These are phyloP conservation scores for Zea luxurians DNA, from an alignment of 176 grass and related monocot genomes.

Conservation along the genomic window DNA sequence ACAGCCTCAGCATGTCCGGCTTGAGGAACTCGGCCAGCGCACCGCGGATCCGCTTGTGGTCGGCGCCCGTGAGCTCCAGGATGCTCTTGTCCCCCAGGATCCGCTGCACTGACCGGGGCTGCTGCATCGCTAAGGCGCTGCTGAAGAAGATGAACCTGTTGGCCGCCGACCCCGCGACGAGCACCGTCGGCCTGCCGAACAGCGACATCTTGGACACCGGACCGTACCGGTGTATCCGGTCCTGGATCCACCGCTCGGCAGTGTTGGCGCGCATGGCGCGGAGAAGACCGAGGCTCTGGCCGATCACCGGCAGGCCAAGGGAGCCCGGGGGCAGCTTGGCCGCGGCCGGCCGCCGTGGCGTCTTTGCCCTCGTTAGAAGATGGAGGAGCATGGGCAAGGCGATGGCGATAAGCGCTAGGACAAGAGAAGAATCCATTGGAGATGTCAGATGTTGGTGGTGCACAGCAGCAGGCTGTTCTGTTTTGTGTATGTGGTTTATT, in stretches of 20 bases:
- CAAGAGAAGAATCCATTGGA: slow-evolving; percentile 32
- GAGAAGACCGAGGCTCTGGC: slow-evolving; percentile 53
- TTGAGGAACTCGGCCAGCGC: slow-evolving; percentile 49
- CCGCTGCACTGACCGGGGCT: slow-evolving; percentile 35
- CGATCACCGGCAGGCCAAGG: slow-evolving; percentile 48
- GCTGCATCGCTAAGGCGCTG: slow-evolving; percentile 22
- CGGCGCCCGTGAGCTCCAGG: slow-evolving; percentile 37
- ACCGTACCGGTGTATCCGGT: slow-evolving; percentile 40
- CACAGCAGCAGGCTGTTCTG: no score
- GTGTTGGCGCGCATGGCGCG: slow-evolving; percentile 50
- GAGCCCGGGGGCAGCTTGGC: slow-evolving; percentile 45
- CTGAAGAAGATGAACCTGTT: slow-evolving; percentile 57
- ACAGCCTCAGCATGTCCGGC: slow-evolving; percentile 52
- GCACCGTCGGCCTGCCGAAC: slow-evolving; percentile 47
- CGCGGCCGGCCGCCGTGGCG: background rate
- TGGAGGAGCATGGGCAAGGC: slow-evolving; percentile 20
- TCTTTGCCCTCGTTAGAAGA: background rate
- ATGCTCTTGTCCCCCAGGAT: slow-evolving; percentile 44
- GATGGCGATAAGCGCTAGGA: background rate
- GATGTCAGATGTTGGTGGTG: background rate
- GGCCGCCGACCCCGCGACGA: slow-evolving; percentile 28
- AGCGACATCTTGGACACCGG: slow-evolving; percentile 62
- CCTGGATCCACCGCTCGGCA: slow-evolving; percentile 45
- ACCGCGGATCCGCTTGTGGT: slow-evolving; percentile 48
- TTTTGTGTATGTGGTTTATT: no score